Evolutionary conservation across 768 basidiomycete genomes (phyloP), one percentile per base, ranked within the genome.

Genomic region (Paxillus involutus): DNA sequence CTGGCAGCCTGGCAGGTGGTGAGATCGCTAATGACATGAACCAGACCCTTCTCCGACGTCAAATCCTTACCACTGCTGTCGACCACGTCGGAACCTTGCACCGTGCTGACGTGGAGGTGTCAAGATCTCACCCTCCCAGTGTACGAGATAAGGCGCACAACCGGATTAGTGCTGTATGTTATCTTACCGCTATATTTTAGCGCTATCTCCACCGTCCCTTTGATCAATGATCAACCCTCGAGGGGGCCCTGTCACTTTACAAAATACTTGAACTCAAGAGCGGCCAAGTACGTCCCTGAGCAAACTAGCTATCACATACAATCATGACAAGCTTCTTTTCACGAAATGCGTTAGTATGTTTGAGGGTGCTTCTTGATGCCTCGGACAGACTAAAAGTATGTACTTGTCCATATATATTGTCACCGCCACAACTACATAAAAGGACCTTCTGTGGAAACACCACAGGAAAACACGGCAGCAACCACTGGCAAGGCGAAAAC

Each of bases 101-200:
- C 64, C 44, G 61, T 59, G 65, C 43, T 66, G 61, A 68, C 65
- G 65, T 68, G 26, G 26, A 26, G 26, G 26, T 26, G 26, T 41
- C 35, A 37, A 50, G 48, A 32, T 30, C 44, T 49, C 19, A 17
- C n/a, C 5, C n/a, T 36, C 21, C 16, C 19, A 47, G 33, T 12
- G 39, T 40, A n/a, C 39, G 35, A 35, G 35, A 35, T 35, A 13
- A 12, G 35, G 13, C 35, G 35, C 35, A 35, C 35, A 35, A 35
- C 3, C 10, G 12, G 33, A 33, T 33, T 33, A 33, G 33, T 35
- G 35, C 14, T 35, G 3, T 12, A 35, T 14, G 12, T 13, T 5
- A 35, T 35, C 45, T 14, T 6, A 16, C 44, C 29, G n/a, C 32
- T 6, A 13, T 36, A 13, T 36, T 10, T 14, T 17, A 36, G 8